Conservation (phyloP, 2,329 filamentous ascomycete genomes). For the Diaporthe eres region DNA sequence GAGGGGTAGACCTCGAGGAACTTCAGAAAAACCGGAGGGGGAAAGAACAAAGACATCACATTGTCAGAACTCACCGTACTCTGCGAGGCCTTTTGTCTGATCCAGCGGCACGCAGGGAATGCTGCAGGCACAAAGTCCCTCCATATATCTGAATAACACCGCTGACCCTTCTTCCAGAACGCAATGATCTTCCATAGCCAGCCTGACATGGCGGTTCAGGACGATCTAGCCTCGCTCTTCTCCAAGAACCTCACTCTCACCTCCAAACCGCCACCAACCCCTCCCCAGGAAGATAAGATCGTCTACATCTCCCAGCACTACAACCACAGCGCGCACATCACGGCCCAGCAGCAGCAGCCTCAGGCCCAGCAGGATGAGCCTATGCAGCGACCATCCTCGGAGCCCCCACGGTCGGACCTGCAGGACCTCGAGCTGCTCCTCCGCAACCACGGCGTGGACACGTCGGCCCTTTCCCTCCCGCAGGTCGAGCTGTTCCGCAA, state of each 20-base stretch:
- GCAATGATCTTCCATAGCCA: constrained; percentile 57
- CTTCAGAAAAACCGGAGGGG: neutral
- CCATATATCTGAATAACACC: neutral
- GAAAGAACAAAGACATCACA: constrained; percentile 20
- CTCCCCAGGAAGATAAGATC: constrained; percentile 58
- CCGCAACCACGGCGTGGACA: constrained; percentile 77
- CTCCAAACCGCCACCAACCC: constrained; percentile 55
- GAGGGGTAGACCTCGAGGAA: neutral
- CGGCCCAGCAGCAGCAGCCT: constrained; percentile 50
- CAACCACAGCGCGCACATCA: constrained; percentile 81
- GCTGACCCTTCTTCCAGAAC: constrained; percentile 39
- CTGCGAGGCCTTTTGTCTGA: constrained; percentile 44
- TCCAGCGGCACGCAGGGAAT: constrained; percentile 41
- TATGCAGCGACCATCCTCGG: constrained; percentile 61
- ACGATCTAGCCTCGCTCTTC: constrained; percentile 87
- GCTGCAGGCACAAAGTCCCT: constrained; percentile 28
- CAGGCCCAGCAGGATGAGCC: constrained; percentile 51
- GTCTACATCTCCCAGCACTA: constrained; percentile 88
- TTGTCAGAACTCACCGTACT: constrained; percentile 40
- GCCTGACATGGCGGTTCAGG: constrained; percentile 75
- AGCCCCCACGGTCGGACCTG: constrained; percentile 63
- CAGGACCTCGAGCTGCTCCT: constrained; percentile 71
- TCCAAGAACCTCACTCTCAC: constrained; percentile 80
- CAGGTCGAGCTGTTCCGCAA: constrained; percentile 85
- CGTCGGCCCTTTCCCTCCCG: constrained; percentile 76